phyloP scores from a whole-genome alignment of 75 land plant genomes.

The Sequoia sempervirens region DNA sequence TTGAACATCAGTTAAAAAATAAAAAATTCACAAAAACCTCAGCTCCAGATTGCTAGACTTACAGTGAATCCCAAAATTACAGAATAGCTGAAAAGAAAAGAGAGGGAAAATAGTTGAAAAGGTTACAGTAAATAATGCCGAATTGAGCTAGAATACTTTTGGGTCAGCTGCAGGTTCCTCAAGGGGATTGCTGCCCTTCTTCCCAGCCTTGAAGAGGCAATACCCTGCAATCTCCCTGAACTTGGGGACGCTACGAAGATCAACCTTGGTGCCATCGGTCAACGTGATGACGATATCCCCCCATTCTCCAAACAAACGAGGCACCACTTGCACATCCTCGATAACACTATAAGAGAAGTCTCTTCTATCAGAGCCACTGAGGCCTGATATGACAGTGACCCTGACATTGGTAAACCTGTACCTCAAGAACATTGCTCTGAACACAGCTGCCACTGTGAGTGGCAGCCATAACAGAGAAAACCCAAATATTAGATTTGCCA shows the following conservation, averaged over 20 bases:
- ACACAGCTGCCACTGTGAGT: conserved; percentile 78
- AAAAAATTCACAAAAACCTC: not conserved
- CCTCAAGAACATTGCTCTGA: conserved; percentile 69
- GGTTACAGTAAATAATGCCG: not conserved
- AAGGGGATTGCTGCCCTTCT: not conserved
- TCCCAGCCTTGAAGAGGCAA: conserved; percentile 60
- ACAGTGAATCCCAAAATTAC: not conserved
- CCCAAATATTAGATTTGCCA: conserved; percentile 79
- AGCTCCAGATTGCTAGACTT: not conserved
- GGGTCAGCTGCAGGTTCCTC: conserved; percentile 10
- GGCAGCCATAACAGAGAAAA: conserved; percentile 90
- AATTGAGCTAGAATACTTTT: conserved; percentile 20
- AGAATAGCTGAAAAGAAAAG: not conserved
- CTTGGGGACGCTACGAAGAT: conserved; percentile 80
- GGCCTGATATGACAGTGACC: conserved; percentile 84
- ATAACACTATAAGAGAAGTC: conserved; percentile 73
- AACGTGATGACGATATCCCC: conserved; percentile 84
- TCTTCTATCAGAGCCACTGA: conserved; percentile 79
- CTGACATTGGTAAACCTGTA: conserved; percentile 84
- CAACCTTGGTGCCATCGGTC: conserved; percentile 83
- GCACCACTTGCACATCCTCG: conserved; percentile 82
- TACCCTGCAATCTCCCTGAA: conserved; percentile 86
- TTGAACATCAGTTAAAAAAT: not conserved
- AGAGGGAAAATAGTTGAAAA: not conserved
- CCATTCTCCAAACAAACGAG: conserved; percentile 92